Conservation (phyloP, 108 stramenopile genomes). For the Phaeodactylum tricornutum region DNA sequence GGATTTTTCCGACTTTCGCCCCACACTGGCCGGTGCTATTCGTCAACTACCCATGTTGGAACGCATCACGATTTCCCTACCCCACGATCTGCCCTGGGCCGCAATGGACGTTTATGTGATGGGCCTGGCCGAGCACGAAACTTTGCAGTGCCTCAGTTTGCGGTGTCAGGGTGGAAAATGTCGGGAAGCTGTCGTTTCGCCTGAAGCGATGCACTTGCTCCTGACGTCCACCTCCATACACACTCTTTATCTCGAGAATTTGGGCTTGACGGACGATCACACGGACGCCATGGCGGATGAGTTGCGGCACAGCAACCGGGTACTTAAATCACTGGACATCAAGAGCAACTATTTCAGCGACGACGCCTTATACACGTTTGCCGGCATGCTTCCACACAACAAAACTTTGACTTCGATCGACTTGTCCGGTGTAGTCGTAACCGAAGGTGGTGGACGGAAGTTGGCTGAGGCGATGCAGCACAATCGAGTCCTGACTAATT, state of each 20-base stretch:
- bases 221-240: background rate
- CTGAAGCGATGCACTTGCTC: constrained; percentile 3
- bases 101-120: constrained; percentile 7
- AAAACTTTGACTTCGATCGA: constrained; percentile 3
- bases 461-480: constrained; percentile 4
- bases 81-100: background rate
- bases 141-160: background rate
- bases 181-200: constrained; percentile 3
- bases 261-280: constrained; percentile 8
- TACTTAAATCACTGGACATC: constrained; percentile 5
- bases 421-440: constrained; percentile 3
- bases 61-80: constrained; percentile 6
- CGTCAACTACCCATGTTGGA: constrained; percentile 4
- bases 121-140: constrained; percentile 3
- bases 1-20: background rate
- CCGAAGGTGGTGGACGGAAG: constrained; percentile 1
- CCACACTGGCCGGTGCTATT: constrained; percentile 2
- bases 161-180: constrained; percentile 1
- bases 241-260: constrained; percentile 5
- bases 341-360: constrained; percentile 5
- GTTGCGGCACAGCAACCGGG: constrained; percentile 3
- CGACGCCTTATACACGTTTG: constrained; percentile 9
- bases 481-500: constrained; percentile 7
- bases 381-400: constrained; percentile 1
- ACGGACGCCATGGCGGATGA: constrained; percentile 5